A percentile compares a stretch with the other conserved stretches of the same genome.
phyloP scores from a whole-genome alignment of 2,329 filamentous ascomycete species.

The Pestalotiopsis fici region DNA sequence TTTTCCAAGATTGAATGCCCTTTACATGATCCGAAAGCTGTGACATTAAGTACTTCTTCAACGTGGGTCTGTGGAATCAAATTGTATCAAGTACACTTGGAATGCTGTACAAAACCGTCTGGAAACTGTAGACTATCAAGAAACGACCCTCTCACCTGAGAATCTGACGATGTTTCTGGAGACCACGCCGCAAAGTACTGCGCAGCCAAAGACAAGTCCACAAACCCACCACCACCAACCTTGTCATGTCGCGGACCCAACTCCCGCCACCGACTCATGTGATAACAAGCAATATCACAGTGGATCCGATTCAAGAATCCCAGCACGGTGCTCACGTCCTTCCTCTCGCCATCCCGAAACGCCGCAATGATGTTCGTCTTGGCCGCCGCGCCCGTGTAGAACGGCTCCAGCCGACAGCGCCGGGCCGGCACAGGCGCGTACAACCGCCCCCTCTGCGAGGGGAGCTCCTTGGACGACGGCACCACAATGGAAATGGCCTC shows the following conservation, averaged over 20 bases:
- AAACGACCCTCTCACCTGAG: neutral
- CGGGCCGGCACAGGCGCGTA: neutral
- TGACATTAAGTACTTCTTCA: no score
- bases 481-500: neutral
- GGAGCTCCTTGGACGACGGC: neutral
- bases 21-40: no score
- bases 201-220: neutral
- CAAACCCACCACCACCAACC: neutral
- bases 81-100: neutral
- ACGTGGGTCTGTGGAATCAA: no score
- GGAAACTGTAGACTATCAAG: neutral
- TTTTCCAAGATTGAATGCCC: no score
- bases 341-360: neutral
- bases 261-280: neutral
- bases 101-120: neutral
- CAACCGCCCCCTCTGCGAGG: neutral
- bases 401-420: neutral
- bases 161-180: neutral
- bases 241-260: neutral
- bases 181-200: constrained; percentile 1
- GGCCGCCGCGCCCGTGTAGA: neutral
- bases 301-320: neutral
- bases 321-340: neutral
- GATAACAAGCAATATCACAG: neutral
- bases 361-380: neutral